Base-by-base conservation (phyloP, 176 grass and related monocot genomes). In the Oryza officinalis region DNA sequence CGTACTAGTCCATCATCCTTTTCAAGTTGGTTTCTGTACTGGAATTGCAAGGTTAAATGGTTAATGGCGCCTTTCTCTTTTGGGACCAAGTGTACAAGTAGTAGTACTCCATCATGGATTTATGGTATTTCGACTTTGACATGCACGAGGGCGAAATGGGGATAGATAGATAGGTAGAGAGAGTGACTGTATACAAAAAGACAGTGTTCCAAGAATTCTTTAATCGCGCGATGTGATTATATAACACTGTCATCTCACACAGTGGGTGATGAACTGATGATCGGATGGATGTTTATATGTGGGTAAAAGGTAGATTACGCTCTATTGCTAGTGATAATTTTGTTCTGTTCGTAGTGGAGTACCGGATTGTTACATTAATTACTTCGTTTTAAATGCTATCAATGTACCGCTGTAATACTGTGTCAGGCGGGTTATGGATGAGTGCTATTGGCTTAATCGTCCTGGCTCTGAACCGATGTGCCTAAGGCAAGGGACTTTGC, bases 381-480 rank as follows among this genome's bases (percentile, higher is more conserved):
- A 40, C 47, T 69, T 47, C 37, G 22, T 31, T 44, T 70, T 81
- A 41, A 63, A 28, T 77, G 64, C 22, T 87, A 17, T 23, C 63
- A 38, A 38, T 82, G 37, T 20, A 77, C 30, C 68, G 71, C 8
- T n/a, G 18, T 85, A 41, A 41, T 41, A 41, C 40, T 41, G 40
- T 41, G 40, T 41, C 38, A 33, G 7, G 8, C 38, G 38, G 38
- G 10, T 41, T 41, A 41, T 41, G 38, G 7, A 41, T 37, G 35
- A 37, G 6, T 37, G 38, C 38, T 41, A 41, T 41, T 41, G 38
- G 38, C 38, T 1, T 9, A 10, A 41, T 41, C 7, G 38, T 0
- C 38, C 9, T 41, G 38, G 9, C 38, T 41, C 10, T 10, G 10
- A 41, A 41, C 40, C 40, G 1, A 41, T 10, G 40, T 41, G 40